Evolutionary conservation across 768 basidiomycete species (phyloP), one percentile per base, ranked within the genome.

Genomic region (Tephrocybe rancida): DNA sequence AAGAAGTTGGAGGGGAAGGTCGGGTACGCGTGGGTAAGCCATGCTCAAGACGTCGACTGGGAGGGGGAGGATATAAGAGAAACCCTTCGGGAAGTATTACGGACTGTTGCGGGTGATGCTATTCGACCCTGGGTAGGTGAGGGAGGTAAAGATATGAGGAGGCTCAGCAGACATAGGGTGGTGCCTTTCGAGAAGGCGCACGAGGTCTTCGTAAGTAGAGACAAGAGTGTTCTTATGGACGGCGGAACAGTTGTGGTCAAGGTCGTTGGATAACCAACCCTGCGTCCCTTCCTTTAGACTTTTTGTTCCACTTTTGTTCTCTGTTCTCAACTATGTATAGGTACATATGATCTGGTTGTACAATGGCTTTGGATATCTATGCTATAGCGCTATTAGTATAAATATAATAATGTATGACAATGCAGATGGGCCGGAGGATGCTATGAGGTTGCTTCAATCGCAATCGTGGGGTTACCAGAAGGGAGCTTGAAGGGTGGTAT

Each of bases 1-100:
- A 63, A 65, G 56, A 64, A 70, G 41, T 59, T 70, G 18, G 67
- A 65, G 29, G 67, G 73, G 45, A 74, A 75, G 52, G 84, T 90
- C 25, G 85, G 84, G 43, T 93, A 93, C 67, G 83, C 86, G 18
- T 94, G 91, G 90, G 82, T 93, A n/a, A 86, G 82, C 64, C 73
- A 85, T 34, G 83, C 84, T 30, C 87, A 88, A 55, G 92, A 92
- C 64, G 83, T 92, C 26, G 92, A 93, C 67, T 87, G 85, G 78
- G 88, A 92, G 61, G 92, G 92, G 24, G 79, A 84, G 52, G 87
- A 91, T 65, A 79, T 92, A 48, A 74, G 83, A 5, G 76, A 78
- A 53, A 78, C 70, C 42, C 58, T 83, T 45, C 71, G 69, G 5
- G 71, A 67, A 34, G 73, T 81, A 8, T 39, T 82, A 48, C 27